Evolutionary conservation across 305 asterid genomes (phyloP), one percentile per base, ranked within the genome.

Genomic region (Solanum hybrid): DNA sequence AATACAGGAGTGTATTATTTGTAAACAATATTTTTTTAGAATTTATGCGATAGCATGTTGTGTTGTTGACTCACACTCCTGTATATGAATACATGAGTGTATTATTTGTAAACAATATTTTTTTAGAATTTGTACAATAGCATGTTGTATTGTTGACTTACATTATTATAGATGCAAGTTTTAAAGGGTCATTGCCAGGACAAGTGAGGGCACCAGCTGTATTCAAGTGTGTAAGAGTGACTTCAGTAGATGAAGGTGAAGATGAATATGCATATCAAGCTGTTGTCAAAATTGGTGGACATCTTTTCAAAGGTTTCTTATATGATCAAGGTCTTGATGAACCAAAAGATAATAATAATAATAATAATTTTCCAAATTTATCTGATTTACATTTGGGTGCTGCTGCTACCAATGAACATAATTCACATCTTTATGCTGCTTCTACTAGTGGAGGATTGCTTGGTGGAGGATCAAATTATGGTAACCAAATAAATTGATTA

Each of bases 261-360:
- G 96, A 94, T n/a, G 98, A 95, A 88, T 95, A 91, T 88, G 98
- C 98, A 2, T 95, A 95, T 76, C 97, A 95, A 27, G 98, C 97
- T 6, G 91, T 91, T n/a, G 97, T 94, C 13, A 92, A 89, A 83
- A 94, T 95, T 20, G 97, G 97, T 29, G 98, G 98, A 29, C 98
- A 94, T 80, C 93, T 95, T 14, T 95, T 95, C 96, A 95, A 95
- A 87, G 98, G 98, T 14, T 95, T 94, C 79, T 90, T 96, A 0
- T 96, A 96, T n/a, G 98, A 96, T 92, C 97, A 95, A 94, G 98
- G 97, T 7, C 87, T 92, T 39, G 95, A 72, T 36, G 78, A 93
- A 89, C 91, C 91, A 32, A 95, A 93, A 32, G 41, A 77, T 33
- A 33, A 77, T 32, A 32, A 32, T 4, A 32, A 32, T 41, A 65